These are phyloP conservation scores for Posidonia australis DNA, from an alignment of 106 monocot species.

Conservation along the genomic window DNA sequence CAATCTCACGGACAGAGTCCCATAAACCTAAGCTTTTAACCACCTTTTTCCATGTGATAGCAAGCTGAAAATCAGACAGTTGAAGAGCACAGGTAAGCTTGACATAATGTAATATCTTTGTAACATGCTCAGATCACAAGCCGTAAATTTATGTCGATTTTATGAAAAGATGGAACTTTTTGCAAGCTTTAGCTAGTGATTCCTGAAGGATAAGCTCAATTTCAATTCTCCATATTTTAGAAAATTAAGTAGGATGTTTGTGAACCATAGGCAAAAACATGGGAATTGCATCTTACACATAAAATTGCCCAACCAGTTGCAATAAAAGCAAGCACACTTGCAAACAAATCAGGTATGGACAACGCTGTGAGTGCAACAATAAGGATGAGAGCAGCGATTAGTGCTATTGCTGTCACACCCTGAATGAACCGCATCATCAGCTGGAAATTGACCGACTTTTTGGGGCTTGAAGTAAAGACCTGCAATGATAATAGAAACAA, in stretches of 20 bases:
- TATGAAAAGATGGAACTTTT: too few relatives aligned
- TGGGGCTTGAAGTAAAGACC: slow-evolving; percentile 71
- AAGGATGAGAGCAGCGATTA: slow-evolving; percentile 45
- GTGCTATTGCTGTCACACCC: slow-evolving; percentile 50
- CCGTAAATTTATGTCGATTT: too few relatives aligned
- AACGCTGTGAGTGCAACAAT: slow-evolving; percentile 49
- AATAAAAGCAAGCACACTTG: slow-evolving; percentile 66
- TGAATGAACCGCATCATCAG: slow-evolving; percentile 61
- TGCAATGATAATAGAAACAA: slow-evolving; percentile 7
- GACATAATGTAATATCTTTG: too few relatives aligned
- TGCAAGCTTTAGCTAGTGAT: too few relatives aligned
- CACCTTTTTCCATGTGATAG: slow-evolving; percentile 61
- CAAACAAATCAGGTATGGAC: slow-evolving; percentile 70
- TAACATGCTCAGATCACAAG: too few relatives aligned
- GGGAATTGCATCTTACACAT: slow-evolving; percentile 44
- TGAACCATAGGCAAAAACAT: background rate
- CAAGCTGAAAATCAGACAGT: slow-evolving; percentile 57
- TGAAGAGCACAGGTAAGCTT: slow-evolving; percentile 12
- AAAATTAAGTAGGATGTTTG: too few relatives aligned
- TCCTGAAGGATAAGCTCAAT: too few relatives aligned
- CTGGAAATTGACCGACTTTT: slow-evolving; percentile 47
- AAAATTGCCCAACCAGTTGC: slow-evolving; percentile 81
- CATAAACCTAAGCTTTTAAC: slow-evolving; percentile 52
- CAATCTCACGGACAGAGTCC: slow-evolving; percentile 78
- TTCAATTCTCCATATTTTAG: too few relatives aligned